Evolutionary conservation across 306 rosid species (phyloP).

Genomic region (Medicago lupulina): DNA sequence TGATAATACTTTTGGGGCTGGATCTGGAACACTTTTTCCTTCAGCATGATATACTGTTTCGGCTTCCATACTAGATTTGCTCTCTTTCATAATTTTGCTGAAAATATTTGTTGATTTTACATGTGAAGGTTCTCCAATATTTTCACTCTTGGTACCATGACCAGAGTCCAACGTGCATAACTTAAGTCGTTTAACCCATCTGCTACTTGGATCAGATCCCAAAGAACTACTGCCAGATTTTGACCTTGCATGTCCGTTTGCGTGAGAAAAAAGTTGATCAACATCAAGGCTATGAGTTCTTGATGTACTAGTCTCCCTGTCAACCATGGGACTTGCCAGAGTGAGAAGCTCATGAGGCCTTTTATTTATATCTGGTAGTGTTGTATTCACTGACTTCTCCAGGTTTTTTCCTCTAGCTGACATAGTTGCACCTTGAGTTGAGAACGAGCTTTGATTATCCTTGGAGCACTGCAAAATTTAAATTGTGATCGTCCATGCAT

Average conservation of each 20-base stretch:
- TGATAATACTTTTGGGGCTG: conserved; percentile 35
- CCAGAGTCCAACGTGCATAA: conserved; percentile 52
- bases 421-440: conserved; percentile 44
- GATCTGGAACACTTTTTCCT: conserved; percentile 41
- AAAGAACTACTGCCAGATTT: conserved; percentile 53
- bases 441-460: conserved; percentile 51
- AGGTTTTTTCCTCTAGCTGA: conserved; percentile 53
- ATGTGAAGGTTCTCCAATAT: conserved; percentile 58
- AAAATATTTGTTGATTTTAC: conserved; percentile 47
- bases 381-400: conserved; percentile 36
- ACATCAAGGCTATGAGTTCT: conserved; percentile 80
- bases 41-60: conserved; percentile 40
- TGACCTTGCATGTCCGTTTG: conserved; percentile 51
- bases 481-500: conserved; percentile 17
- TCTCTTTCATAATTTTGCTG: conserved; percentile 44
- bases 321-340: conserved; percentile 53
- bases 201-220: conserved; percentile 62
- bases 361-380: conserved; percentile 60
- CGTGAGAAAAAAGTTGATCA: conserved; percentile 68
- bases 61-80: conserved; percentile 52
- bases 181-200: conserved; percentile 87
- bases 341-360: conserved; percentile 52
- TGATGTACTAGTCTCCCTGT: conserved; percentile 75
- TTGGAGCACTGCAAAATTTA: conserved; percentile 61
- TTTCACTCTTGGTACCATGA: conserved; percentile 59